A percentile compares a stretch with the other conserved stretches of the same genome.
Conservation (phyloP, 2,329 filamentous ascomycete genomes). For the Cytospora leucostoma region DNA sequence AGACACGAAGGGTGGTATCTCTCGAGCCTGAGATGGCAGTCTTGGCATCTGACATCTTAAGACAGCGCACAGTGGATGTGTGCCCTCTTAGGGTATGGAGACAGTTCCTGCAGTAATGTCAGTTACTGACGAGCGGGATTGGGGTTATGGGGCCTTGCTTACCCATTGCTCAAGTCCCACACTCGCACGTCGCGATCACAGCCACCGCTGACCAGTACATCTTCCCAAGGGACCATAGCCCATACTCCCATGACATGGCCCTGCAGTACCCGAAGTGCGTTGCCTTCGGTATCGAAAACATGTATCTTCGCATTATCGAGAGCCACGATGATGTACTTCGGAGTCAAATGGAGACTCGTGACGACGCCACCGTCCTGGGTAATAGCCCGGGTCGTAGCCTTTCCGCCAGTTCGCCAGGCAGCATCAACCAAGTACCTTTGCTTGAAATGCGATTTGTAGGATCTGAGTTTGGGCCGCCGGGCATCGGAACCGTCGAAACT, state of each 20-base stretch:
- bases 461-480: conserved; percentile 67
- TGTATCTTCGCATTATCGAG: conserved; percentile 98
- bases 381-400: conserved; percentile 80
- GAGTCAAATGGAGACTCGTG: conserved; percentile 89
- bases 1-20: conserved; percentile 91
- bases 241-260: conserved; percentile 99
- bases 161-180: conserved; percentile 95
- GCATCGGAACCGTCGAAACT: conserved; percentile 56
- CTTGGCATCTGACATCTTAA: conserved; percentile 94
- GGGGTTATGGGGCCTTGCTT: conserved; percentile 38
- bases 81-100: conserved; percentile 87
- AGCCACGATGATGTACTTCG: conserved; percentile 96
- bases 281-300: conserved; percentile 90
- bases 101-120: conserved; percentile 57
- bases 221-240: conserved; percentile 99
- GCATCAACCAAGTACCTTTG: conserved; percentile 96
- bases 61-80: conserved; percentile 91
- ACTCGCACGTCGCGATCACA: conserved; percentile 96
- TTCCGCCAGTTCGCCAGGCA: conserved; percentile 92
- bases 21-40: conserved; percentile 96
- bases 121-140: conserved; percentile 29
- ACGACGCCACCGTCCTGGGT: conserved; percentile 97
- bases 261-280: conserved; percentile 83
- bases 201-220: conserved; percentile 90
- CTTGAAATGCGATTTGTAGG: conserved; percentile 97